Percentiles rank a stretch among this genome's conserved stretches.
Conservation (phyloP, 176 grass and related monocot genomes). For the Lolium multiflorum region DNA sequence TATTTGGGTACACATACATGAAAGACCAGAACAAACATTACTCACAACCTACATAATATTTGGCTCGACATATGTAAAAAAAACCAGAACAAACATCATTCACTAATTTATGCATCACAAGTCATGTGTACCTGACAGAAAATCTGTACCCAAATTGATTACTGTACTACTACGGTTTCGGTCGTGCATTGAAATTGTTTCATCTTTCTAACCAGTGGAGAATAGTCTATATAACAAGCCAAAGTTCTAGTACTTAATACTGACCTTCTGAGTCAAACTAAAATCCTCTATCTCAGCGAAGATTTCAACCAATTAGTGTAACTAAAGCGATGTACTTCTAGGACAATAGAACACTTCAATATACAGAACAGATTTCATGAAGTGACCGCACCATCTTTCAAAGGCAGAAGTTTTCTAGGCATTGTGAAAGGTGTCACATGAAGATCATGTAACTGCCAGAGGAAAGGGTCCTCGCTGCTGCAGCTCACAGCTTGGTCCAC, state of each 20-base stretch:
- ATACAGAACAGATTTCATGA: not conserved
- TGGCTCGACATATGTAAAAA: not conserved
- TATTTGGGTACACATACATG: slow-evolving; percentile 16
- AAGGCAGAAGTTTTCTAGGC: slow-evolving; percentile 5
- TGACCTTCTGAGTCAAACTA: not conserved
- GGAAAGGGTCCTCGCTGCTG: not conserved
- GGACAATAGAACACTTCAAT: not conserved
- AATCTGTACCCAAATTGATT: not conserved
- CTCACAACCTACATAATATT: not conserved
- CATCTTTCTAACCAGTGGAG: not conserved
- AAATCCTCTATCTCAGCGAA: not conserved
- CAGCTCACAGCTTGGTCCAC: not conserved
- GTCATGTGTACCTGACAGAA: not conserved
- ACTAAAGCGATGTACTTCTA: not conserved
- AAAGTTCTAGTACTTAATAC: not conserved
- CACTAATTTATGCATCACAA: not conserved
- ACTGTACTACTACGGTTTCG: not conserved
- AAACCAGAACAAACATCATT: not conserved
- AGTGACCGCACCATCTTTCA: not conserved
- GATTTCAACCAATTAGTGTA: not conserved
- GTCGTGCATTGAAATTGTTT: not conserved
- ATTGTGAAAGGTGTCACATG: not conserved
- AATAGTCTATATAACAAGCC: not conserved
- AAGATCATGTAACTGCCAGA: not conserved
- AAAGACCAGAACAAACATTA: not conserved